Conservation (phyloP, 1,139 yeast species). For the Diutina catenulata region DNA sequence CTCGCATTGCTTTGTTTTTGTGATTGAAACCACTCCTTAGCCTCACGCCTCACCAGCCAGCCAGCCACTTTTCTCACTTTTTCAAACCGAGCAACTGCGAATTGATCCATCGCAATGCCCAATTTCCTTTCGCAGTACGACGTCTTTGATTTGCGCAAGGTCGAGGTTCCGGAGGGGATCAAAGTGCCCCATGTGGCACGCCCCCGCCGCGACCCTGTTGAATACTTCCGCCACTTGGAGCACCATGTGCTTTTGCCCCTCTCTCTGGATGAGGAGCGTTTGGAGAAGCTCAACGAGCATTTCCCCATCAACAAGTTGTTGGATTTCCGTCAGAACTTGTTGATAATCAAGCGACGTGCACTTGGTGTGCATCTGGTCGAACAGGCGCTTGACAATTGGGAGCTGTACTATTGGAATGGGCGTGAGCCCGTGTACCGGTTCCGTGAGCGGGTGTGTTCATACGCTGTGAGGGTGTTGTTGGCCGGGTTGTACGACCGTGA, state of each 20-base stretch:
- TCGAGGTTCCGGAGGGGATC: not conserved
- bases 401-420: constrained; percentile 1
- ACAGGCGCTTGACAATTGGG: constrained; percentile 1
- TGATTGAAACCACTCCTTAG: no score
- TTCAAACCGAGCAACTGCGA: no score
- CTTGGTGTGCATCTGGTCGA: not conserved
- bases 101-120: no score
- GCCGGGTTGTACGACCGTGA: constrained; percentile 1
- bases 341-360: not conserved
- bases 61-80: no score
- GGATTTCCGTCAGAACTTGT: not conserved
- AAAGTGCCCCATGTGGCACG: not conserved
- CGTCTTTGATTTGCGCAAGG: not conserved
- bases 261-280: not conserved
- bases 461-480: not conserved
- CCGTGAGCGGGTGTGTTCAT: not conserved
- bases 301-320: constrained; percentile 1
- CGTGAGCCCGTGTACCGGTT: not conserved
- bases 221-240: not conserved
- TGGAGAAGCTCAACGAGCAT: constrained; percentile 1
- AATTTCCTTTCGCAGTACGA: not conserved
- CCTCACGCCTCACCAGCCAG: no score
- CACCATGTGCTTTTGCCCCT: not conserved
- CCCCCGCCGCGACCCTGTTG: not conserved
- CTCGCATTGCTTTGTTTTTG: no score